These are phyloP conservation scores for Stagonosporopsis rhizophila DNA, from an alignment of 2,329 filamentous ascomycete genomes.

Conservation along the genomic window DNA sequence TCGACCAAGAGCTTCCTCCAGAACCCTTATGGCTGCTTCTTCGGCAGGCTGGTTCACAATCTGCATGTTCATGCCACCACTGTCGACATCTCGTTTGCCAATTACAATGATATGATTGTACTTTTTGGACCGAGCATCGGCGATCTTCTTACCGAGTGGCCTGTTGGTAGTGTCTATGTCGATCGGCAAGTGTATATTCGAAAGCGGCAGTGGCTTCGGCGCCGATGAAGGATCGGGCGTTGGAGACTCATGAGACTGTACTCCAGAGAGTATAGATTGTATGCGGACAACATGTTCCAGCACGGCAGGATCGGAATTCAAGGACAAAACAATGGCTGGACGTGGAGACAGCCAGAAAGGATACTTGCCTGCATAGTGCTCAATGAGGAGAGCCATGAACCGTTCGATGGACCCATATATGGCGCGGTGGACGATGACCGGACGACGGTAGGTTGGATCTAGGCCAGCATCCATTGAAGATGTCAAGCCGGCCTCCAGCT, in stretches of 20 bases:
- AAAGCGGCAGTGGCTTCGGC: constrained; percentile 53
- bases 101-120: constrained; percentile 78
- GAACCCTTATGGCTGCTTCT: constrained; percentile 28
- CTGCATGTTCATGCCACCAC: constrained; percentile 36
- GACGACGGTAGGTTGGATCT: constrained; percentile 50
- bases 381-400: constrained; percentile 83
- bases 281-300: constrained; percentile 57
- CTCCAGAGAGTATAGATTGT: constrained; percentile 40
- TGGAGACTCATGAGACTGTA: constrained; percentile 26
- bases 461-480: constrained; percentile 49
- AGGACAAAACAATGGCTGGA: constrained; percentile 76
- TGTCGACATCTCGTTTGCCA: constrained; percentile 55
- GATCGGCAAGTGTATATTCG: constrained; percentile 69
- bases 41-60: constrained; percentile 49
- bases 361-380: constrained; percentile 78
- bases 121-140: constrained; percentile 72
- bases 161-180: constrained; percentile 72
- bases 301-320: constrained; percentile 68
- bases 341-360: constrained; percentile 89
- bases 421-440: constrained; percentile 84
- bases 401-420: constrained; percentile 85
- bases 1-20: constrained; percentile 45
- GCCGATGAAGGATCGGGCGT: constrained; percentile 18
- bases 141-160: constrained; percentile 72
- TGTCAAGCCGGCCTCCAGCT: constrained; percentile 63